phyloP scores from a whole-genome alignment of 2,329 filamentous ascomycete genomes.

The Cladosporium sp. region DNA sequence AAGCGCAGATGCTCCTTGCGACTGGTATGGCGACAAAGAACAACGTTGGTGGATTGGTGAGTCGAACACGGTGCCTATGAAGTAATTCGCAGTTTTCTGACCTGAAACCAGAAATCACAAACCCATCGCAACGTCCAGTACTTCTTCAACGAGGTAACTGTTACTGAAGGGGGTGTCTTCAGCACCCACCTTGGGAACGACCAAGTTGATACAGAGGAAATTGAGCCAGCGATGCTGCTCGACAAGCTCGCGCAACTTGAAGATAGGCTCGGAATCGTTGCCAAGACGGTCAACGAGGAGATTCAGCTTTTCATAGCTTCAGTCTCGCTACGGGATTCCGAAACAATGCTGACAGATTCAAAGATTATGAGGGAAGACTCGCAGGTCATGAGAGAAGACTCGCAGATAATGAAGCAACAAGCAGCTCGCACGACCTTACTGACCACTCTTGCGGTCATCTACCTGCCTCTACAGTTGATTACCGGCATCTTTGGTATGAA shows the following conservation, averaged over 20 bases:
- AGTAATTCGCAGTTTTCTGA: too few relatives aligned
- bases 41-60: neutral
- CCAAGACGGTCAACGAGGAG: neutral
- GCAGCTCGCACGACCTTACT: slow-evolving; percentile 3
- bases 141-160: too few relatives aligned
- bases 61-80: neutral
- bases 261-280: neutral
- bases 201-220: neutral
- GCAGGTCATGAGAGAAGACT: neutral
- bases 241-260: neutral
- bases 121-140: too few relatives aligned
- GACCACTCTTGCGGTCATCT: slow-evolving; percentile 16
- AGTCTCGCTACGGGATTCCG: neutral
- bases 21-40: neutral
- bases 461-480: slow-evolving; percentile 21
- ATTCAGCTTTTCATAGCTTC: neutral
- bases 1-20: neutral
- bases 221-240: neutral
- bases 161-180: too few relatives aligned
- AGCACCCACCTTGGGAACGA: too few relatives aligned
- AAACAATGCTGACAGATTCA: neutral
- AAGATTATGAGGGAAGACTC: slow-evolving; percentile 4
- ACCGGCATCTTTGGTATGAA: slow-evolving; percentile 26
- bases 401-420: slow-evolving; percentile 1
- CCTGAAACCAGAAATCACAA: too few relatives aligned